Evolutionary conservation across 768 basidiomycete genomes (phyloP), one percentile per base, ranked within the genome.

Genomic region (Suillus paluster): DNA sequence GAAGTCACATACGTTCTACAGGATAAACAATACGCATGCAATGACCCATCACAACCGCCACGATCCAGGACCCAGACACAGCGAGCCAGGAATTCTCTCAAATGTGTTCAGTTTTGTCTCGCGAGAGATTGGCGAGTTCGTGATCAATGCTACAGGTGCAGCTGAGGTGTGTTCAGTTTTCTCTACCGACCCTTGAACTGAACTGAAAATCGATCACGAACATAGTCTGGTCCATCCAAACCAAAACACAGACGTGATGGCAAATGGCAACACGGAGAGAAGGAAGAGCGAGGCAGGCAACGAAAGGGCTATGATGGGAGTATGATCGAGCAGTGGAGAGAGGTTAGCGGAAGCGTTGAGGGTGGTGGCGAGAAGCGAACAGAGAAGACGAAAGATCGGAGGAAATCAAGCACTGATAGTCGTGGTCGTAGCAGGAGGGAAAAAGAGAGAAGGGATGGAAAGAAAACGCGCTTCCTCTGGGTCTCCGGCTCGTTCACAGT

Each of bases 121-220:
- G 14, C 80, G 85, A 55, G 91, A 94, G 71, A 69, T 92, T 41
- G 86, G 86, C 49, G 86, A 86, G 14, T 93, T 94, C 71, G 81
- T 92, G 25, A 74, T 82, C 21, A 88, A 79, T 67, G 91, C 91
- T 53, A 85, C 87, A 10, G 87, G 64, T 30, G 30, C 4, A 6
- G 30, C 30, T 39, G 53, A 55, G 54, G 54, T 55, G 7, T 1
- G 54, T 50, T 30, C 19, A 30, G 10, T 33, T 23, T 36, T 38
- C n/a, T n/a, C n/a, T 23, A 54, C 30, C 30, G 3, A 30, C 30
- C 30, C 11, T 44, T 42, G 21, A 23, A 59, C 15, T 0, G 53
- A 42, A 60, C 49, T 44, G 12, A 17, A 58, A 75, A 73, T 54
- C n/a, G 41, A 70, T 53, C 36, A 30, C 49, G 5, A 34, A 59